Percentiles rank a stretch among this genome's conserved stretches.
Evolutionary conservation across 2,329 filamentous ascomycete species (phyloP).

Genomic region (Spiromastix sp.): DNA sequence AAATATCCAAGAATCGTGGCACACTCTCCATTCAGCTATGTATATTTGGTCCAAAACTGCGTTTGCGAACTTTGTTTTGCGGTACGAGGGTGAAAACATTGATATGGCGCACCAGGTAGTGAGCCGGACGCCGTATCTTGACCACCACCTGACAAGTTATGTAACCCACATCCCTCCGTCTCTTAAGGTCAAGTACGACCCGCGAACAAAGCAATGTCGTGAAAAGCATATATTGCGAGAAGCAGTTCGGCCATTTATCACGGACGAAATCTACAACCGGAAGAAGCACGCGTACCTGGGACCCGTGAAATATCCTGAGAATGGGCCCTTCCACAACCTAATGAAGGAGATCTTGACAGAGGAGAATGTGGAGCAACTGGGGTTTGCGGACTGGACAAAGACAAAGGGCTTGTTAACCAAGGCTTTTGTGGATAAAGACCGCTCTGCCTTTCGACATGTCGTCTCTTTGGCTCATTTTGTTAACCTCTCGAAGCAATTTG

Average conservation of each 20-base stretch:
- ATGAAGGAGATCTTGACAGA: conserved; percentile 22
- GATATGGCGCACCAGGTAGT: conserved; percentile 37
- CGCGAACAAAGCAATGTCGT: conserved; percentile 2
- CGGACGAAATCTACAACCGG: conserved; percentile 40
- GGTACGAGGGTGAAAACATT: conserved; percentile 34
- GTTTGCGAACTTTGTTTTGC: conserved; percentile 31
- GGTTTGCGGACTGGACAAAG: conserved; percentile 32
- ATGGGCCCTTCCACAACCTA: conserved; percentile 34
- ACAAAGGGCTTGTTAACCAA: conserved; percentile 24
- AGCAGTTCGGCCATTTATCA: conserved; percentile 41
- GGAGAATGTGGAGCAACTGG: conserved; percentile 28
- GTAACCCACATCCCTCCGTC: conserved; percentile 20
- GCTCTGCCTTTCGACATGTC: conserved; percentile 26
- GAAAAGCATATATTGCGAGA: conserved; percentile 46
- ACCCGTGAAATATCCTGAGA: conserved; percentile 30
- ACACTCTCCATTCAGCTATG: conserved; percentile 30
- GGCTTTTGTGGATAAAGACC: conserved; percentile 31
- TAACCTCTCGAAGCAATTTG: conserved; percentile 34
- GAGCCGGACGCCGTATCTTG: conserved; percentile 20
- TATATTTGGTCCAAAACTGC: conserved; percentile 29
- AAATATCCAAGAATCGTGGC: conserved; percentile 26
- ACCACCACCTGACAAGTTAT: conserved; percentile 21
- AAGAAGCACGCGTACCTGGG: conserved; percentile 43
- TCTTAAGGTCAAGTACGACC: too few relatives aligned
- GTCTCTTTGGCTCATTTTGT: conserved; percentile 35